Base-by-base conservation (phyloP, 352 stramenopile genomes). In the Achlya hypogyna region DNA sequence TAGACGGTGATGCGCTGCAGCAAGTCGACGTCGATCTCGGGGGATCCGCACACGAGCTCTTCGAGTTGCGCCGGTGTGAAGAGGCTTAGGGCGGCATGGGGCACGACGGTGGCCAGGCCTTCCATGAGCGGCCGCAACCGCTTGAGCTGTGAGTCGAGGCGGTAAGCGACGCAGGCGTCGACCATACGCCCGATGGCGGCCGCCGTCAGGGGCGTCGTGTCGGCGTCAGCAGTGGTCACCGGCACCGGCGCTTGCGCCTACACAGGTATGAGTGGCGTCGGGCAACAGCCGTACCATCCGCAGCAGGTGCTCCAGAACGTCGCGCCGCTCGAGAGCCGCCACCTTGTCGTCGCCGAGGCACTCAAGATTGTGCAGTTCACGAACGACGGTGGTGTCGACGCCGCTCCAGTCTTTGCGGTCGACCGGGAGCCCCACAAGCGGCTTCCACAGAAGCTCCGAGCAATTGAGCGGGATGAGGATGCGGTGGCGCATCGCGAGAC, bases 1-100 rank as follows among this genome's bases (percentile, higher is more conserved):
- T 96, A 97, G 71, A 91, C 84, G 10, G 89, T 88, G 53, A 91
- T 82, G 63, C 71, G 76, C 49, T 79, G 71, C 25, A 98, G 75
- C 18, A 96, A 60, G 64, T 91, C 85, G n/a, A 98, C 76, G 72
- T 96, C 87, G 54, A 97, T 78, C 27, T 95, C 82, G 34, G 77
- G 75, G 62, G 82, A 89, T 40, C 90, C 90, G 69, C 89, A 96
- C 32, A 97, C 70, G 14, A 96, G 73, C 54, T 82, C 78, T 64
- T 93, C 81, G 31, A 96, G 66, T 69, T 97, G 87, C 34, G 80
- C 73, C 38, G 78, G 76, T 23, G 78, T 84, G 56, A 97, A 95
- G 28, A 97, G 52, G 4, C 77, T 71, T 28, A 97, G 77, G 4
- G 95, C 67, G 66, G 97, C 88, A 31, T 84, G 65, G 10, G 92